Percentiles rank a stretch among this genome's conserved stretches.
Conservation (phyloP, 140 eudicot genomes). For the Cichorium intybus region DNA sequence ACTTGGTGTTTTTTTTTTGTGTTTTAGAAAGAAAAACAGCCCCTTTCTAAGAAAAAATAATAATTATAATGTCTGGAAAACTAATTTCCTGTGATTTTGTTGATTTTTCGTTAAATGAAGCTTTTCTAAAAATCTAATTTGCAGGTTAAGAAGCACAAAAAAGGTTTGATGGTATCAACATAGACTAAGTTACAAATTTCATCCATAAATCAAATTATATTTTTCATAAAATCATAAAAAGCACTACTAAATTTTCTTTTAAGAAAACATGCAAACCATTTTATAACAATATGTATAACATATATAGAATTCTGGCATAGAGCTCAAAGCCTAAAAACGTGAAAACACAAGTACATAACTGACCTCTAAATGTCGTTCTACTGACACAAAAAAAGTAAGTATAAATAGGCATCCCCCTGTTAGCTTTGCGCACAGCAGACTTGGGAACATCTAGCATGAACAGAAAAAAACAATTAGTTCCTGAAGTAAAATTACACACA, state of each 20-base stretch:
- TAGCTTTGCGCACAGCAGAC: constrained; percentile 86
- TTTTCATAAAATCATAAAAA: too few relatives aligned
- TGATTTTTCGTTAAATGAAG: neutral
- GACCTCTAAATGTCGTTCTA: constrained; percentile 92
- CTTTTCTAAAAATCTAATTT: neutral
- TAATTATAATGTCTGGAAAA: neutral
- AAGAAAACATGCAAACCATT: neutral
- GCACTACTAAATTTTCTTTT: too few relatives aligned
- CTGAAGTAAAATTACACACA: neutral
- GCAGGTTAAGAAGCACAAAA: constrained; percentile 5
- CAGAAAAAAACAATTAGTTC: neutral
- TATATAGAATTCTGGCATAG: neutral
- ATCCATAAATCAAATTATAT: too few relatives aligned
- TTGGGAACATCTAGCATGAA: constrained; percentile 64
- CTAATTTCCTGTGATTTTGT: neutral
- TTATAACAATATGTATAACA: neutral
- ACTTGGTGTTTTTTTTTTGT: too few relatives aligned
- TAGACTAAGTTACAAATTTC: neutral
- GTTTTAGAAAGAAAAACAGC: too few relatives aligned
- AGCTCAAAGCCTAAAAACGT: neutral
- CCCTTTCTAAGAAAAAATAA: too few relatives aligned
- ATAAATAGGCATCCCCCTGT: constrained; percentile 59
- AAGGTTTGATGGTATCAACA: neutral
- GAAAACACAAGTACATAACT: neutral
- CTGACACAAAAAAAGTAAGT: constrained; percentile 53